A percentile compares a stretch with the other conserved stretches of the same genome.
These are phyloP conservation scores for Golubevia pallescens DNA, from an alignment of 1,284 basidiomycete species.

Conservation along the genomic window DNA sequence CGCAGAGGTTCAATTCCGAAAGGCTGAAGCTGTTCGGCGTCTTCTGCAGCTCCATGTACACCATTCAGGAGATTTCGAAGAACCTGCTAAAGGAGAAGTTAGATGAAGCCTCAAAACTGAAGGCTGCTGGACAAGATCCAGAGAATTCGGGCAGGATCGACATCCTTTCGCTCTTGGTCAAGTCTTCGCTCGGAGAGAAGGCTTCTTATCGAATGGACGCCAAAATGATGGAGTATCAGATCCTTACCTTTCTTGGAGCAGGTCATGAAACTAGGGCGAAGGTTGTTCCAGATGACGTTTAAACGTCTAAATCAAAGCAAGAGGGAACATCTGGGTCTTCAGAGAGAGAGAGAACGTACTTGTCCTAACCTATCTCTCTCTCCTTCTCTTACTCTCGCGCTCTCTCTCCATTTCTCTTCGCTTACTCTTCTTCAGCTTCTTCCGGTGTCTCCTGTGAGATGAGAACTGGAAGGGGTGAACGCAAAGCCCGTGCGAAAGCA, in stretches of 20 bases:
- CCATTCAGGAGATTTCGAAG: conserved; percentile 32
- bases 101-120: conserved; percentile 18
- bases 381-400: too few species aligned
- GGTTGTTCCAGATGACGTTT: too few species aligned
- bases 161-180: conserved; percentile 13
- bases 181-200: conserved; percentile 15
- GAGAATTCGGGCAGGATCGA: conserved; percentile 37
- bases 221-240: conserved; percentile 35
- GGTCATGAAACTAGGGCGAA: conserved; percentile 35
- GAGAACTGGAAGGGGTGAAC: too few species aligned
- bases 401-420: too few species aligned
- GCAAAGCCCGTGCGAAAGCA: too few species aligned
- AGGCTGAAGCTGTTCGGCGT: not conserved
- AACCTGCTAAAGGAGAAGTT: conserved; percentile 41
- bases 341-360: too few species aligned
- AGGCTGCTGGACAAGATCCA: conserved; percentile 20
- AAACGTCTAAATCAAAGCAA: too few species aligned
- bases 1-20: not conserved
- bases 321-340: too few species aligned
- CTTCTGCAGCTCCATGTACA: conserved; percentile 17
- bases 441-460: conserved; percentile 27
- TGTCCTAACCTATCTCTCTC: too few species aligned
- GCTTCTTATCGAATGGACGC: conserved; percentile 32
- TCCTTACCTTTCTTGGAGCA: conserved; percentile 45
- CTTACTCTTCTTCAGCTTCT: too few species aligned